A percentile compares a stretch with the other conserved stretches of the same genome.
Conservation (phyloP, 768 basidiomycete species). For the Basidioascus undulatus region DNA sequence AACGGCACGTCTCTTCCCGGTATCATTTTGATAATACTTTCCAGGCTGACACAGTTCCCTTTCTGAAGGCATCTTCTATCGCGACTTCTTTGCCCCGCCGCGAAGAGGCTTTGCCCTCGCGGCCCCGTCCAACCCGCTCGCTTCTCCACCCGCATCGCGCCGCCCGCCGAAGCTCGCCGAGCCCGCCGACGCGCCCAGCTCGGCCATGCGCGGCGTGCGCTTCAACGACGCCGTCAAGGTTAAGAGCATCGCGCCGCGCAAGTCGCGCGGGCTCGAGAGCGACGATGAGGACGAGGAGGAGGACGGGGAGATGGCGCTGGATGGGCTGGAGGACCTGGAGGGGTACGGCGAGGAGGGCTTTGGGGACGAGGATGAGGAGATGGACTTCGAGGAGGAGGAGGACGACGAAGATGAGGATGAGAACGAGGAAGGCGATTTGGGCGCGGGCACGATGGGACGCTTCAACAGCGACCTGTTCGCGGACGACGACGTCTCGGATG, state of each 20-base stretch:
- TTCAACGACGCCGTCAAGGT: slow-evolving; percentile 62
- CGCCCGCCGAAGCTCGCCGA: background rate
- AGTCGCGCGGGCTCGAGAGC: slow-evolving; percentile 1
- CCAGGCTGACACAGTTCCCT: background rate
- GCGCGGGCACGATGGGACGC: slow-evolving; percentile 33
- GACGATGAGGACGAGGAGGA: slow-evolving; percentile 11
- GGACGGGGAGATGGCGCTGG: slow-evolving; percentile 9
- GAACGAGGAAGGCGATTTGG: slow-evolving; percentile 10
- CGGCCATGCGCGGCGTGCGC: slow-evolving; percentile 29
- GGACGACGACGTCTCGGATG: slow-evolving; percentile 25
- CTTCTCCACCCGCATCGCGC: background rate
- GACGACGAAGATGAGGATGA: slow-evolving; percentile 17
- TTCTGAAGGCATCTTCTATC: slow-evolving; percentile 35
- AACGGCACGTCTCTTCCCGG: no score
- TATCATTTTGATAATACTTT: no score
- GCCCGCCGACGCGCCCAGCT: background rate
- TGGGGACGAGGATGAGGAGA: slow-evolving; percentile 3
- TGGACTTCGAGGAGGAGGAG: slow-evolving; percentile 17
- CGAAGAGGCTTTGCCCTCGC: slow-evolving; percentile 3
- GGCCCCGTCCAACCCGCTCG: background rate
- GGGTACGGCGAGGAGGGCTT: slow-evolving; percentile 3
- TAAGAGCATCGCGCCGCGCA: slow-evolving; percentile 50
- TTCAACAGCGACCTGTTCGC: slow-evolving; percentile 58
- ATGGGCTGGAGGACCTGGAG: slow-evolving; percentile 7
- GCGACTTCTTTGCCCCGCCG: slow-evolving; percentile 59